These are phyloP conservation scores for Penicillium decumbens DNA, from an alignment of 2,329 filamentous ascomycete species.

Conservation along the genomic window DNA sequence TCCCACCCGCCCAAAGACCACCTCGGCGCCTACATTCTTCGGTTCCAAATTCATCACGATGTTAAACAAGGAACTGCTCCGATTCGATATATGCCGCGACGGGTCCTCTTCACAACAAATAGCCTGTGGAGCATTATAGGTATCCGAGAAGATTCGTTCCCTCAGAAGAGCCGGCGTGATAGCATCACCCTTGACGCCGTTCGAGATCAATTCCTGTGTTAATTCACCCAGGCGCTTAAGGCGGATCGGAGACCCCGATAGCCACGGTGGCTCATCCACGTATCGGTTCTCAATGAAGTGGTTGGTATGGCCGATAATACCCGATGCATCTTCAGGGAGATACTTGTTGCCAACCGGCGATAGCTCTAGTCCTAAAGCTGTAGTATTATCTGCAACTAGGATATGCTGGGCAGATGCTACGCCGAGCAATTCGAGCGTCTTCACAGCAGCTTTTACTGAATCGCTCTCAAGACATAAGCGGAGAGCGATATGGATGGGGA, in stretches of 20 bases:
- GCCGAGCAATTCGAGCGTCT: constrained; percentile 41
- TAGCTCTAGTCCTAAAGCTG: constrained; percentile 27
- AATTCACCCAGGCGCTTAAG: constrained; percentile 26
- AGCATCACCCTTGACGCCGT: constrained; percentile 19
- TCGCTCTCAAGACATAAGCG: constrained; percentile 52
- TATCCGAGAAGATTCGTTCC: constrained; percentile 35
- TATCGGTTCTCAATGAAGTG: constrained; percentile 39
- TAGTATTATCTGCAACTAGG: constrained; percentile 47
- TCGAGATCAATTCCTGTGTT: constrained; percentile 20
- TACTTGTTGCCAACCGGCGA: constrained; percentile 29
- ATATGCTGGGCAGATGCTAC: constrained; percentile 56
- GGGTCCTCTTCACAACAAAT: constrained; percentile 36
- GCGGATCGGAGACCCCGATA: constrained; percentile 32
- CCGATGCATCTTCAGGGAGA: constrained; percentile 33
- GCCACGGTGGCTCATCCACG: constrained; percentile 32
- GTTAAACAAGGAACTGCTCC: constrained; percentile 35
- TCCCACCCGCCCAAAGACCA: constrained; percentile 32
- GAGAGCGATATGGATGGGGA: constrained; percentile 61
- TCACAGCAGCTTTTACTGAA: constrained; percentile 47
- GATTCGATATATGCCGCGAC: constrained; percentile 22
- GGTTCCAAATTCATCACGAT: constrained; percentile 35
- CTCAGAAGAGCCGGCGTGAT: constrained; percentile 26
- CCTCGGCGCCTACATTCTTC: constrained; percentile 26
- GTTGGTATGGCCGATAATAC: constrained; percentile 44
- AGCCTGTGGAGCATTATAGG: constrained; percentile 32